Evolutionary conservation across 257 asterid genomes (phyloP).

Genomic region (Solanum chilense): DNA sequence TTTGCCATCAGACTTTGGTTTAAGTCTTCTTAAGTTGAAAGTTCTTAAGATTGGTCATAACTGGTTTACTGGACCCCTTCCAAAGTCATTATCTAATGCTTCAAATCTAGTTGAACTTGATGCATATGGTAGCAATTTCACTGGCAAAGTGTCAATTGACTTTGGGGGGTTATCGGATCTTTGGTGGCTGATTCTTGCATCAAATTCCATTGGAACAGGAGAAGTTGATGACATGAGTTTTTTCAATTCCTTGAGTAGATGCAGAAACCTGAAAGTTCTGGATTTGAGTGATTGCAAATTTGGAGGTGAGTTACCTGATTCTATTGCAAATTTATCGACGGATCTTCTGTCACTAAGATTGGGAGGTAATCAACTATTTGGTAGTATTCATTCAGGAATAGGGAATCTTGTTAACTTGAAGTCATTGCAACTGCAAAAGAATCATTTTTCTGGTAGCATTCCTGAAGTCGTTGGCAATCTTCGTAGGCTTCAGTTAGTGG

Average conservation of each 20-base stretch:
- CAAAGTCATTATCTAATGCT: background rate
- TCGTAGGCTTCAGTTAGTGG: slow-evolving; percentile 1
- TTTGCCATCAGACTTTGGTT: background rate
- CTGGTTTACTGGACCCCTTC: background rate
- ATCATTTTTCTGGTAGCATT: background rate
- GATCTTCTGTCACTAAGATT: background rate
- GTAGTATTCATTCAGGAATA: background rate
- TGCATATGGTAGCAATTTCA: background rate
- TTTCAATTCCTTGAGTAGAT: background rate
- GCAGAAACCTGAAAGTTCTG: background rate
- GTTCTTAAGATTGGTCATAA: background rate
- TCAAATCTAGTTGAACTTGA: background rate
- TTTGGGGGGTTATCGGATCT: background rate
- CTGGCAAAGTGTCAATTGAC: background rate
- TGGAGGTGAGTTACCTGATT: background rate
- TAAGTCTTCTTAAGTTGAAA: background rate
- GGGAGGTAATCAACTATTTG: background rate
- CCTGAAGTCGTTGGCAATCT: background rate
- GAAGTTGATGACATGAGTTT: background rate
- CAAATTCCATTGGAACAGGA: background rate
- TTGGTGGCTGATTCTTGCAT: background rate
- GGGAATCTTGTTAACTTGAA: background rate
- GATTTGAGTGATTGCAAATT: background rate
- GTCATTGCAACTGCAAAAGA: background rate
- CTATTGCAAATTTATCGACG: background rate